Evolutionary conservation across 2,329 filamentous ascomycete species (phyloP), one percentile per base, ranked within the genome.

Genomic region (Keithomyces neogunnii): DNA sequence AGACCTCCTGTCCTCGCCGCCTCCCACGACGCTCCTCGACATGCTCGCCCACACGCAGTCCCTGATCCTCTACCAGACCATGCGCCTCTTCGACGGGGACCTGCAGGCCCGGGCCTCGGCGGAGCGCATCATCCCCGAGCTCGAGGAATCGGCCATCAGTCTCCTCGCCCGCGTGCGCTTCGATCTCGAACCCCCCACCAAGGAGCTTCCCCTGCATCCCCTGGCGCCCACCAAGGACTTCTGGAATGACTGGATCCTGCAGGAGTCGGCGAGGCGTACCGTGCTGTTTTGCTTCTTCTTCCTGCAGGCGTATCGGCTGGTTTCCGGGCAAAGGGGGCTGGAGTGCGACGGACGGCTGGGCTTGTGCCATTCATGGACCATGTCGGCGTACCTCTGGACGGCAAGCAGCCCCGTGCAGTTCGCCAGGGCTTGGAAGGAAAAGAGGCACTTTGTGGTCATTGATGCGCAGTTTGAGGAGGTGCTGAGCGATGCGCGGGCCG

Each of bases 201-300:
- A 46, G 0, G 50, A 63, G 0, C 53, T 72, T 4, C 62, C 61
- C 7, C 47, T 66, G 13, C 63, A 63, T 51, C 65, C 72, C 0
- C 57, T 77, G 3, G 68, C 67, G 8, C 65, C 69, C 0, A 69
- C 70, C 1, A 68, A 66, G 19, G 56, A 66, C 0, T 75, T 75
- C 44, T 82, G 78, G 78, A 60, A 63, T 6, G 65, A 68, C 1
- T 82, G 75, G 74, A 63, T 78, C 3, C 66, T 80, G 26, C 69
- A 77, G 9, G 78, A 82, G 58, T 80, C 77, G 0, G 66, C 72
- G 1, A 70, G 77, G 2, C 73, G 78, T 13, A 81, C 78, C 0
- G 65, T 76, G 0, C 62, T 81, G 1, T 65, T 76, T 10, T 60
- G 71, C 0, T 74, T 74, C 54, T 77, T 75, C 43, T 68, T 80